phyloP scores from a whole-genome alignment of 768 basidiomycete species.

The Lactifluus subvellereus region DNA sequence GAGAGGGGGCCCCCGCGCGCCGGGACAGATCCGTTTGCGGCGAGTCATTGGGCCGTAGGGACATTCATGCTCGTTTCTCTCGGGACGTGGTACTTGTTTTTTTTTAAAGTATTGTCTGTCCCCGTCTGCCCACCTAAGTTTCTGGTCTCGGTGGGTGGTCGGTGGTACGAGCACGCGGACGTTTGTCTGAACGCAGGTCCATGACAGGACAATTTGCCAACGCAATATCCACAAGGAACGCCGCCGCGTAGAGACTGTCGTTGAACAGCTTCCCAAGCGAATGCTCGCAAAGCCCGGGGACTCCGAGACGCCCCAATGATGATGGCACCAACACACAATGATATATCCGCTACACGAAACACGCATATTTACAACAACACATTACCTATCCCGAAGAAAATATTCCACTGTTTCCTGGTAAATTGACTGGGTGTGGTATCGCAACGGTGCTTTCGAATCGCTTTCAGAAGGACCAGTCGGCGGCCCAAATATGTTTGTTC shows the following conservation, averaged over 20 bases:
- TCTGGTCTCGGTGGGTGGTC: background rate
- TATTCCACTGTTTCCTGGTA: background rate
- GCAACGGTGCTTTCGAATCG: background rate
- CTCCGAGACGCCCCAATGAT: conserved; percentile 9
- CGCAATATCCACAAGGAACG: conserved; percentile 49
- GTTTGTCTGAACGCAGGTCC: background rate
- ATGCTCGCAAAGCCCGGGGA: conserved; percentile 40
- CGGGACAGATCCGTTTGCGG: conserved; percentile 51
- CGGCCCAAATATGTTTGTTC: conserved; percentile 59
- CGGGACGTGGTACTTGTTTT: conserved; percentile 56
- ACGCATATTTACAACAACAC: conserved; percentile 1
- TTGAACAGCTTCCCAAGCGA: conserved; percentile 56
- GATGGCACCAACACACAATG: background rate
- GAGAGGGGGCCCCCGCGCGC: background rate
- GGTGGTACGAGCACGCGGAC: background rate
- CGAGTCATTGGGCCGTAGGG: conserved; percentile 74
- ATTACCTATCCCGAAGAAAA: background rate
- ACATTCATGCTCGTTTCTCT: conserved; percentile 64
- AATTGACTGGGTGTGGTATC: background rate
- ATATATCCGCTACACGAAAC: conserved; percentile 18
- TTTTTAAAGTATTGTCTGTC: background rate
- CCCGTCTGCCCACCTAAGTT: background rate
- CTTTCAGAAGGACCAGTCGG: conserved; percentile 31
- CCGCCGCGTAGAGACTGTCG: conserved; percentile 46
- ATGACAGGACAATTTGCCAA: conserved; percentile 57